Base-by-base conservation (phyloP, 345 rosid species). In the Camelina laxa region DNA sequence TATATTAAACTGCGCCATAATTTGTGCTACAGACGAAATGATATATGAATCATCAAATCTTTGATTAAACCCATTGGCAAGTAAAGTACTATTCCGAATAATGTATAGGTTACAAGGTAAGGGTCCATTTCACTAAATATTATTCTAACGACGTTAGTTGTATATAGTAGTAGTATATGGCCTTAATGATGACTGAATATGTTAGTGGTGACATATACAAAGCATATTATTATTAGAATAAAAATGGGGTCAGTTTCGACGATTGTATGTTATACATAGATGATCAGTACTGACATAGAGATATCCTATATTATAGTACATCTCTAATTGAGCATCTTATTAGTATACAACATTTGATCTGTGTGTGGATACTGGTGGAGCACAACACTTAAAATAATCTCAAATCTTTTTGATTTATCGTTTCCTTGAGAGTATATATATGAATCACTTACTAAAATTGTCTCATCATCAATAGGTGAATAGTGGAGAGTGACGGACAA, bases 191-290 rank as follows among this genome's bases (percentile, higher is more conserved):
- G 75, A 30, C 54, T n/a, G 67, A 70, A 76, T 70, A 70, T 70
- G 47, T 76, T 47, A 62, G 63, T 76, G 80, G 60, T 70, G 54
- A 64, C 75, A 76, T n/a, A 27, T 27, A 27, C 0, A 56, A 64
- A 48, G 67, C 67, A 70, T 63, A n/a, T n/a, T 45, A n/a, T 6
- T n/a, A n/a, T 45, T 6, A 45, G 50, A 45, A 45, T 45, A 45
- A 41, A 41, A 41, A 13, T 41, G 47, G 47, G n/a, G 47, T 41
- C 47, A 14, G 47, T 41, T 41, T 41, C 47, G 14, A 41, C 47
- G 2, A 41, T 41, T 41, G 14, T 5, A 4, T 12, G 42, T 39
- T 11, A 41, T 3, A 38, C 1, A 39, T 10, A 39, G 42, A 39
- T 39, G 42, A 39, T 38, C 13, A 38, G 13, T 9, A 9, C 41